phyloP scores from a whole-genome alignment of 192 early-diverging fungal species.

The Coemansia sp. region DNA sequence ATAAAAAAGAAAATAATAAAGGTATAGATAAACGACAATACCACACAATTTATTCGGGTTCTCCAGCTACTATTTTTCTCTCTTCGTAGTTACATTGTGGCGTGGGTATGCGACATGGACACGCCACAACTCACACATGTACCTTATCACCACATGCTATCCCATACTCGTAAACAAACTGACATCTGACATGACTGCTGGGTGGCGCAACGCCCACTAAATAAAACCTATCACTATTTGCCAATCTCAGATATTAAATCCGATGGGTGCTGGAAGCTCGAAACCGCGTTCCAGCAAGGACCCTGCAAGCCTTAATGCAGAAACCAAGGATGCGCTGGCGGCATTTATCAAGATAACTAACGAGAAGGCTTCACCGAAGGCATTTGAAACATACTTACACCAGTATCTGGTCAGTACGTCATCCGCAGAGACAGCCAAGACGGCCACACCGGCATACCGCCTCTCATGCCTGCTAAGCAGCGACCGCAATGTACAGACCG shows the following conservation, averaged over 20 bases:
- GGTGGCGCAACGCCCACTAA: neutral
- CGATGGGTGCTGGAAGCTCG: slow-evolving; percentile 1
- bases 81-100: too few relatives aligned
- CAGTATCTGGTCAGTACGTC: slow-evolving; percentile 4
- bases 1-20: too few relatives aligned
- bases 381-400: slow-evolving; percentile 6
- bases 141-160: too few relatives aligned
- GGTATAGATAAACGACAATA: too few relatives aligned
- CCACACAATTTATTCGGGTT: too few relatives aligned
- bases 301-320: neutral
- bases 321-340: slow-evolving; percentile 4
- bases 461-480: slow-evolving; percentile 10
- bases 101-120: too few relatives aligned
- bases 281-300: neutral
- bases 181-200: too few relatives aligned
- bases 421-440: neutral
- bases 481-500: slow-evolving; percentile 8
- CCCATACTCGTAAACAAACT: too few relatives aligned
- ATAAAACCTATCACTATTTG: neutral
- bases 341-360: slow-evolving; percentile 1
- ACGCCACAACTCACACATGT: too few relatives aligned
- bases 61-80: too few relatives aligned
- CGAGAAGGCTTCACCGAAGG: neutral
- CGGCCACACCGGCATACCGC: neutral
- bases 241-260: neutral